These are phyloP conservation scores for Cardamine occulta DNA, from an alignment of 345 rosid genomes.

Conservation along the genomic window DNA sequence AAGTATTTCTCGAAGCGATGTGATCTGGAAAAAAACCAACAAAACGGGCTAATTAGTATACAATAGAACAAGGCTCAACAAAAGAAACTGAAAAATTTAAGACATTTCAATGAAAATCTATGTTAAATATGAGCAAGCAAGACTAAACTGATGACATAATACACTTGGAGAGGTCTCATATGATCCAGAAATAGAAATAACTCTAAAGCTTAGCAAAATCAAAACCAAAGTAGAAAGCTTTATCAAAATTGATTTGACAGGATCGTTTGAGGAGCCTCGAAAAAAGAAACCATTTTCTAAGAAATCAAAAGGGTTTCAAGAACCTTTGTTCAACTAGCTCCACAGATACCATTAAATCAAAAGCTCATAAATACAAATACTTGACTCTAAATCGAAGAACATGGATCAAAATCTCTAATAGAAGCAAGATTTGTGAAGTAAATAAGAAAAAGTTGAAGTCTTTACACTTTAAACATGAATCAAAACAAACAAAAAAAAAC, in stretches of 20 bases:
- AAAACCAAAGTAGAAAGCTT: slow-evolving; percentile 5
- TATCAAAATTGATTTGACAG: not conserved
- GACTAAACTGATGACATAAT: not conserved
- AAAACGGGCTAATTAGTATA: slow-evolving; percentile 30
- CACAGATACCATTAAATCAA: not conserved
- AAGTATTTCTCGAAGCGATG: not conserved
- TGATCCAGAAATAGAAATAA: not conserved
- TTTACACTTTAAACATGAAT: slow-evolving; percentile 4
- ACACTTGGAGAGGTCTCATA: slow-evolving; percentile 4
- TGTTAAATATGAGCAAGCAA: not conserved
- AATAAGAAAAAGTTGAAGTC: not conserved
- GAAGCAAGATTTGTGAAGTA: not conserved
- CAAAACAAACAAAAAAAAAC: slow-evolving; percentile 22
- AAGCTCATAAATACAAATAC: slow-evolving; percentile 1
- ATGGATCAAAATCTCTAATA: not conserved
- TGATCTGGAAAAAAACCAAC: slow-evolving; percentile 44
- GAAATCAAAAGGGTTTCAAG: slow-evolving; percentile 12
- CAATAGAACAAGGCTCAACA: not conserved
- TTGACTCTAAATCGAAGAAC: slow-evolving; percentile 2
- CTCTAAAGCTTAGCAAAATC: not conserved
- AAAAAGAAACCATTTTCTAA: slow-evolving; percentile 16
- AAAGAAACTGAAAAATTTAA: too few relatives aligned
- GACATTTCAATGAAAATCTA: not conserved
- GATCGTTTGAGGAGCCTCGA: not conserved
- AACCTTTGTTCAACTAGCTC: not conserved